Conservation (phyloP, 805 yeast species). For the Lipomyces sp. region DNA sequence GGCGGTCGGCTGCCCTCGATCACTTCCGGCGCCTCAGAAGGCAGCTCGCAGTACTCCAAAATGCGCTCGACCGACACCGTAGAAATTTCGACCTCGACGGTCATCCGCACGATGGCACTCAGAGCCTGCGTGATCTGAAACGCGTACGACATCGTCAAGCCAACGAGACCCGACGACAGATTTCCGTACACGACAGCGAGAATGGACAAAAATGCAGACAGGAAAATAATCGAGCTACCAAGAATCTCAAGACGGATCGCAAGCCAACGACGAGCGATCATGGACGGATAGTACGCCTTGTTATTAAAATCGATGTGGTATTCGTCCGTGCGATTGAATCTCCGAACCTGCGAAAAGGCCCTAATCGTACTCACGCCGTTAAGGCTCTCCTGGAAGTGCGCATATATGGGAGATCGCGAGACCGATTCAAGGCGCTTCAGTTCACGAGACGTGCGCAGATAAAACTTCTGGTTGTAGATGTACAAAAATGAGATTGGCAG, state of each 20-base stretch:
- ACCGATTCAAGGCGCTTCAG: conserved; percentile 67
- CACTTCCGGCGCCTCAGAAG: conserved; percentile 75
- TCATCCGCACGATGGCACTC: conserved; percentile 97
- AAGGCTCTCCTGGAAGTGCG: conserved; percentile 77
- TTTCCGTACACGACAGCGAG: conserved; percentile 62
- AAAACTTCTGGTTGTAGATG: conserved; percentile 65
- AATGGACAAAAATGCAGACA: conserved; percentile 79
- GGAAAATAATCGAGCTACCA: conserved; percentile 82
- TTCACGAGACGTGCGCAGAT: conserved; percentile 69
- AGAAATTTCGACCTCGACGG: conserved; percentile 95
- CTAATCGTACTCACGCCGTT: conserved; percentile 73
- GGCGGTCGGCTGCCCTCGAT: conserved; percentile 66
- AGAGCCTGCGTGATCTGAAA: conserved; percentile 86
- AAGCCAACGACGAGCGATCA: conserved; percentile 93
- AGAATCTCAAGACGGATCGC: conserved; percentile 89
- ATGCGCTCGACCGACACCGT: conserved; percentile 95
- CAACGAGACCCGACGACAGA: conserved; percentile 88
- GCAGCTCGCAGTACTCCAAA: conserved; percentile 72
- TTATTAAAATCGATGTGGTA: conserved; percentile 72
- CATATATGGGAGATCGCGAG: conserved; percentile 71
- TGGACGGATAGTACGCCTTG: conserved; percentile 87
- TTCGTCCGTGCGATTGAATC: conserved; percentile 57
- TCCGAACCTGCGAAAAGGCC: conserved; percentile 61
- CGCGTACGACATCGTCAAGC: conserved; percentile 89
- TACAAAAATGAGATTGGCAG: conserved; percentile 66